These are phyloP conservation scores for Marasmius fiardii DNA, from an alignment of 1,284 basidiomycete species.

Conservation along the genomic window DNA sequence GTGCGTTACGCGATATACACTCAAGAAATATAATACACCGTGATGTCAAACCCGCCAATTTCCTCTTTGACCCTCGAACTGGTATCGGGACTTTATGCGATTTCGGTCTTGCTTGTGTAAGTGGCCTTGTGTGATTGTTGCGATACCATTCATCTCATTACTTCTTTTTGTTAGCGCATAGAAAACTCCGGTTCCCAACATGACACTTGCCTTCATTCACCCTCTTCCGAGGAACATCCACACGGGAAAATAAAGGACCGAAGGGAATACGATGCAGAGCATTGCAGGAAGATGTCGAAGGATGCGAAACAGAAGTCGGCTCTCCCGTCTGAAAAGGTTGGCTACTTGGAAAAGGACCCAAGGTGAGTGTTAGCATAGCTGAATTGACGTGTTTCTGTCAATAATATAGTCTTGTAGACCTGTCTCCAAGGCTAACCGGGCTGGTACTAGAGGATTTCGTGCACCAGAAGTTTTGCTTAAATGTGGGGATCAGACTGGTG, in stretches of 20 bases:
- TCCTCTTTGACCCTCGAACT: slow-evolving; percentile 87
- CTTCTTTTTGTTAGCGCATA: slow-evolving; percentile 44
- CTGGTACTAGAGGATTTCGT: slow-evolving; percentile 95
- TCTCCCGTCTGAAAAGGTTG: slow-evolving; percentile 62
- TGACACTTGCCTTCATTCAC: slow-evolving; percentile 72
- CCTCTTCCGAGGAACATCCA: slow-evolving; percentile 54
- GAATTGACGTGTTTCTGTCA: neutral
- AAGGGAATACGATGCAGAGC: slow-evolving; percentile 38
- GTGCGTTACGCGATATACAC: slow-evolving; percentile 88
- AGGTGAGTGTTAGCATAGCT: slow-evolving; percentile 35
- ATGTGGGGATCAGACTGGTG: slow-evolving; percentile 90
- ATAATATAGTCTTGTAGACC: slow-evolving; percentile 48
- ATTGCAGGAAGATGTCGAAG: slow-evolving; percentile 49
- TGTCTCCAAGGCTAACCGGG: slow-evolving; percentile 91
- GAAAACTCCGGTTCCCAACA: slow-evolving; percentile 43
- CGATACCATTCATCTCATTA: neutral
- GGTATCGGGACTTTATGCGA: slow-evolving; percentile 90
- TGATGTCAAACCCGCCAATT: slow-evolving; percentile 98
- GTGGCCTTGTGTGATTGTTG: slow-evolving; percentile 23
- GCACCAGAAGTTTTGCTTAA: slow-evolving; percentile 97
- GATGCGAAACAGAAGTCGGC: slow-evolving; percentile 61
- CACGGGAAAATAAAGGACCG: slow-evolving; percentile 55
- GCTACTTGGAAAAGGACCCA: slow-evolving; percentile 68
- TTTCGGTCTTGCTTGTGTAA: slow-evolving; percentile 91
- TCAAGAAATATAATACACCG: slow-evolving; percentile 90